These are phyloP conservation scores for Lactuca sativa DNA, from an alignment of 129 eudicot species.

Conservation along the genomic window DNA sequence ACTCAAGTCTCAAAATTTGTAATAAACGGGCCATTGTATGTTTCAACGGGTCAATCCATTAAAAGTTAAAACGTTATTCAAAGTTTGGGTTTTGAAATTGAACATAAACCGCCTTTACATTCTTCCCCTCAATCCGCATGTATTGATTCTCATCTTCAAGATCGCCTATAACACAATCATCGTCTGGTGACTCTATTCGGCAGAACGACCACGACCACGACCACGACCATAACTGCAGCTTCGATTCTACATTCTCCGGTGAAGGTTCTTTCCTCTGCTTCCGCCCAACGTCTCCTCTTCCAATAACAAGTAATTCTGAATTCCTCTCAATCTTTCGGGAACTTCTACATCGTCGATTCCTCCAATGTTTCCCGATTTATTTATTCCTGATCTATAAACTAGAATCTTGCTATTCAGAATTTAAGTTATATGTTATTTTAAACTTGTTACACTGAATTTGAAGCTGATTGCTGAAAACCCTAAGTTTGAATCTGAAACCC, in stretches of 20 bases:
- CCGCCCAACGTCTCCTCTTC: background rate
- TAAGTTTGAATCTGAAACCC: slow-evolving; percentile 13
- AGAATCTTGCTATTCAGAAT: background rate
- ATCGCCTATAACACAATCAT: background rate
- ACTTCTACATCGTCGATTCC: slow-evolving; percentile 1
- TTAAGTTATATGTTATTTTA: background rate
- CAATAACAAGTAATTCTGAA: slow-evolving; percentile 4
- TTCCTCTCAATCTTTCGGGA: background rate
- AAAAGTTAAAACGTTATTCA: background rate
- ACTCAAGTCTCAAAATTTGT: no score
- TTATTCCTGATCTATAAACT: background rate
- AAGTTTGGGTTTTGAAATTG: background rate
- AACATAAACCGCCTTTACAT: background rate
- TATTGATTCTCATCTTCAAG: background rate
- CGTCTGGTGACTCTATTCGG: slow-evolving; percentile 11
- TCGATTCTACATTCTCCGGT: slow-evolving; percentile 12
- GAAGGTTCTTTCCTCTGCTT: background rate
- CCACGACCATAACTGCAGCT: slow-evolving; percentile 5
- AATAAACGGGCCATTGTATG: background rate
- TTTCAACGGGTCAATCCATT: background rate
- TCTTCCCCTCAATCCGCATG: background rate
- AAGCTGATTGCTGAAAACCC: slow-evolving; percentile 22
- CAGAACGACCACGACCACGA: background rate
- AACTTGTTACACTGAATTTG: slow-evolving; percentile 16
- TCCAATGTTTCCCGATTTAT: background rate